A percentile compares a stretch with the other conserved stretches of the same genome.
Evolutionary conservation across 768 basidiomycete genomes (phyloP).

Genomic region (Tricholoma saponaceum): DNA sequence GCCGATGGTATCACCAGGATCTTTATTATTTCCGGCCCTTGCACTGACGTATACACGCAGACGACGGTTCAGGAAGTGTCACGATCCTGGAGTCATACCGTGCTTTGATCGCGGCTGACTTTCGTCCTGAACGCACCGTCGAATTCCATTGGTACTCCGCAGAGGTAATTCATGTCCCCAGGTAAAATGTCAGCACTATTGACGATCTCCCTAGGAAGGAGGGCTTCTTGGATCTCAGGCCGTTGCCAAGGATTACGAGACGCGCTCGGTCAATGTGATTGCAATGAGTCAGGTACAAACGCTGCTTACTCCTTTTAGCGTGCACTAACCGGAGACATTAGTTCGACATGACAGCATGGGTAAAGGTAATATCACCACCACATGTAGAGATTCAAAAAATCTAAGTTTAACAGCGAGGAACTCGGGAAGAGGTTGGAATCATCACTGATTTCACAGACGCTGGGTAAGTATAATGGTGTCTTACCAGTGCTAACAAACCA

Average conservation of each 20-base stretch:
- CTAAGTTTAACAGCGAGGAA: constrained; percentile 44
- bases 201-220: constrained; percentile 52
- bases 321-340: constrained; percentile 25
- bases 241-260: constrained; percentile 72
- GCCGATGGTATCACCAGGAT: constrained; percentile 40
- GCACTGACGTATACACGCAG: constrained; percentile 33
- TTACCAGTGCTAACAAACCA: neutral
- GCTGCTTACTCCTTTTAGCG: constrained; percentile 5
- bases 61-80: constrained; percentile 76
- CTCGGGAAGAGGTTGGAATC: constrained; percentile 74
- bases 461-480: constrained; percentile 31
- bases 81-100: constrained; percentile 79
- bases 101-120: constrained; percentile 63
- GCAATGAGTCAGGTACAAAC: constrained; percentile 75
- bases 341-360: constrained; percentile 96
- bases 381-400: constrained; percentile 9
- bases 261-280: constrained; percentile 57
- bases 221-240: constrained; percentile 90
- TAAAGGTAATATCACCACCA: constrained; percentile 57
- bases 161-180: constrained; percentile 40
- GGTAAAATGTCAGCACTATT: neutral
- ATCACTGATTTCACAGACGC: constrained; percentile 81
- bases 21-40: constrained; percentile 11
- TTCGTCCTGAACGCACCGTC: constrained; percentile 58
- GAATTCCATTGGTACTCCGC: constrained; percentile 88